phyloP scores from a whole-genome alignment of 805 yeast species.

The Metschnikowia vanudenii region DNA sequence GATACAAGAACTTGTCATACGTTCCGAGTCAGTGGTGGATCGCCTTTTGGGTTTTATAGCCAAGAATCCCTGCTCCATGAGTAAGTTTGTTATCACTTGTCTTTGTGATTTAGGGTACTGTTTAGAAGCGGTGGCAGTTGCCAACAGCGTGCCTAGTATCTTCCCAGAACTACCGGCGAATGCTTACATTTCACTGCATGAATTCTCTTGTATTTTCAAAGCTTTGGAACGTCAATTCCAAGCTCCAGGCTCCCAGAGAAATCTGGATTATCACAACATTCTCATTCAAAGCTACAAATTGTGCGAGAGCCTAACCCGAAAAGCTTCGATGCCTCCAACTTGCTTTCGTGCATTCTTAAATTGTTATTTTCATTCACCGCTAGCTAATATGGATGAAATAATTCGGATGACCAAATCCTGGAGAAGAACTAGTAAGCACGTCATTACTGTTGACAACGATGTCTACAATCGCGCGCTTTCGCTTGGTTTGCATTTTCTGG shows the following conservation, averaged over 20 bases:
- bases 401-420: slow-evolving; percentile 1
- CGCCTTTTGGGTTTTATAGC: slow-evolving; percentile 21
- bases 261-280: neutral
- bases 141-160: slow-evolving; percentile 20
- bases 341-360: slow-evolving; percentile 11
- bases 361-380: slow-evolving; percentile 13
- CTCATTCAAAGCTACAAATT: slow-evolving; percentile 4
- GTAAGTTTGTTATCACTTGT: slow-evolving; percentile 27
- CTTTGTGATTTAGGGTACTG: slow-evolving; percentile 27
- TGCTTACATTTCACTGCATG: slow-evolving; percentile 6
- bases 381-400: slow-evolving; percentile 6
- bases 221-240: slow-evolving; percentile 5
- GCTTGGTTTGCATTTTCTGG: slow-evolving; percentile 2
- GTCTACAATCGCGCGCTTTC: slow-evolving; percentile 1
- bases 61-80: slow-evolving; percentile 27
- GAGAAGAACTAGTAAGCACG: neutral
- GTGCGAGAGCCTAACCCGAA: slow-evolving; percentile 1
- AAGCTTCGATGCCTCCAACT: neutral
- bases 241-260: no score
- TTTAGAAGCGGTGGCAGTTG: slow-evolving; percentile 27
- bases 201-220: slow-evolving; percentile 9
- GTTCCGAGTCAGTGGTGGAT: slow-evolving; percentile 17
- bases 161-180: slow-evolving; percentile 8
- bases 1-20: slow-evolving; percentile 8
- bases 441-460: neutral